Conservation (phyloP, 345 rosid genomes). For the Cardamine chenopodiifolia region DNA sequence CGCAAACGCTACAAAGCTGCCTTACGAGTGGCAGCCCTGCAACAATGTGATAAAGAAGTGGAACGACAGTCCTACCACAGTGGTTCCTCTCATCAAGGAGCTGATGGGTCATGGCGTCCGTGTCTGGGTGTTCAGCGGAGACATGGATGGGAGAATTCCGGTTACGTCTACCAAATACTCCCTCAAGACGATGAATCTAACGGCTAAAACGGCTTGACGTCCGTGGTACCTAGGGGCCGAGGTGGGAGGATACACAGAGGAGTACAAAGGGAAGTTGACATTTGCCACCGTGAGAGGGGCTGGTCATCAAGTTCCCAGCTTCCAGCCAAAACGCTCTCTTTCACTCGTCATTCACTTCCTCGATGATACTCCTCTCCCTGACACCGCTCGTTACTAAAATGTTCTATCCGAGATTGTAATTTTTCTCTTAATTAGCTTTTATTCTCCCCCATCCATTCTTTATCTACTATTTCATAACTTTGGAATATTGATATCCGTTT, state of each 20-base stretch:
- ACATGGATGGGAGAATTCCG: constrained; percentile 80
- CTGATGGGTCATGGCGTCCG: constrained; percentile 59
- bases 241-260: constrained; percentile 85
- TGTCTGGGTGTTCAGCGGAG: constrained; percentile 91
- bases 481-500: constrained; percentile 22
- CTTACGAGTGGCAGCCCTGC: constrained; percentile 76
- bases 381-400: constrained; percentile 45
- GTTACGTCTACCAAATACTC: constrained; percentile 80
- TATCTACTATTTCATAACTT: constrained; percentile 14
- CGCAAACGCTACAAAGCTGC: constrained; percentile 74
- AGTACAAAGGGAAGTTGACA: constrained; percentile 66
- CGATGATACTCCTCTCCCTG: constrained; percentile 65
- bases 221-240: constrained; percentile 73
- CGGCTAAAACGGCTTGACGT: constrained; percentile 64
- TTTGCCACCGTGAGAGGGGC: constrained; percentile 86
- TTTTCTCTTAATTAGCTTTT: constrained; percentile 17
- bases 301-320: constrained; percentile 91
- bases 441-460: constrained; percentile 18
- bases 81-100: constrained; percentile 60
- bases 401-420: constrained; percentile 27
- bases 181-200: constrained; percentile 59
- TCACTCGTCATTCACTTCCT: constrained; percentile 70
- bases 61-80: constrained; percentile 73
- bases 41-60: constrained; percentile 56
- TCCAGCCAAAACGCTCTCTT: constrained; percentile 79